Conservation (phyloP, 352 stramenopile genomes). For the Aphanomyces astaci region DNA sequence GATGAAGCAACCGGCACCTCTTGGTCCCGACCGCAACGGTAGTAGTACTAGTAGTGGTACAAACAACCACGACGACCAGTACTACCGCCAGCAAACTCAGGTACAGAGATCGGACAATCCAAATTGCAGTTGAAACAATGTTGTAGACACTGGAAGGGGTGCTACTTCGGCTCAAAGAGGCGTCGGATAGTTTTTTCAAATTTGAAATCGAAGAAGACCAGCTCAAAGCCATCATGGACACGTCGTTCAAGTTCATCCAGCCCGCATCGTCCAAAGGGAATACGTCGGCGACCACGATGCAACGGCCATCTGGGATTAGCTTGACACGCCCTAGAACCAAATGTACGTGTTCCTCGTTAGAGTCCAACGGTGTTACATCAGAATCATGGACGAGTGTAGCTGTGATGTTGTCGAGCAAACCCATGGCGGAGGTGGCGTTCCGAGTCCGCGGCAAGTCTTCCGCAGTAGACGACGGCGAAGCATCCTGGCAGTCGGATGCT, state of each 20-base stretch:
- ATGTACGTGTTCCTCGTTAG: conserved; percentile 1
- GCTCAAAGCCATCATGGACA: conserved; percentile 60
- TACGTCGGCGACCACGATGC: conserved; percentile 1
- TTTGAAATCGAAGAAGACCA: conserved; percentile 93
- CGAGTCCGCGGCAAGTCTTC: conserved; percentile 37
- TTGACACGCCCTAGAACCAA: neutral
- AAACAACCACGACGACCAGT: neutral
- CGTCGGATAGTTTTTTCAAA: conserved; percentile 82
- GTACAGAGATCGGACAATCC: neutral
- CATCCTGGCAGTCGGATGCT: conserved; percentile 19
- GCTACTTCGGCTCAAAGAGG: conserved; percentile 61
- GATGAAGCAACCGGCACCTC: neutral
- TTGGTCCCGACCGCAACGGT: no score
- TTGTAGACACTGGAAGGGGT: conserved; percentile 57
- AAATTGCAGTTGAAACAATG: neutral
- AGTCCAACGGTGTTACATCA: no score
- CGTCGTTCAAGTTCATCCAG: conserved; percentile 38
- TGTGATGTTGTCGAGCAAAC: neutral
- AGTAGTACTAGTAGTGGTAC: conserved; percentile 1
- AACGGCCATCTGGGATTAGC: conserved; percentile 31
- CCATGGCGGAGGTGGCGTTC: conserved; percentile 43
- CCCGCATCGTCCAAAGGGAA: neutral
- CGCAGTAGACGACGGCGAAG: neutral
- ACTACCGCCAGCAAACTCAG: conserved; percentile 20
- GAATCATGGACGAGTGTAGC: no score